Evolutionary conservation across 495 filamentous ascomycete species (phyloP).

Genomic region (Podospora sp.): DNA sequence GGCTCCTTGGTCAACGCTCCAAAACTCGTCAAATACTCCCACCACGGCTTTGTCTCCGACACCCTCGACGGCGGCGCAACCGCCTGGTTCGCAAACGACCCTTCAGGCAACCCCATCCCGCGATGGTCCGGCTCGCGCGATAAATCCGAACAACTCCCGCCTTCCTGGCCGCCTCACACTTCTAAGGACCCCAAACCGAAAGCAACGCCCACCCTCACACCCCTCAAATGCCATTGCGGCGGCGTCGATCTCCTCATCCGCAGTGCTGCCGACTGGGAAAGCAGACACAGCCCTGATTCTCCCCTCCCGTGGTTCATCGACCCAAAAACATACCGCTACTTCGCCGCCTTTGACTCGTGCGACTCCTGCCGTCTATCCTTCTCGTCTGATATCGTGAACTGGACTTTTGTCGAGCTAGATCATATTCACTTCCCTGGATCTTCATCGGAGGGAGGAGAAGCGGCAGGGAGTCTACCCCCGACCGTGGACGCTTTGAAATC

Average conservation of each 20-base stretch:
- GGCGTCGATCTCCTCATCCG: not conserved
- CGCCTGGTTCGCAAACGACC: not conserved
- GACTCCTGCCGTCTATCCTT: not conserved
- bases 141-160: not conserved
- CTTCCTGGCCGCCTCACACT: not conserved
- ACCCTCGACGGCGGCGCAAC: slow-evolving; percentile 6
- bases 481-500: not conserved
- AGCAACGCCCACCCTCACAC: not conserved
- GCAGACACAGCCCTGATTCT: not conserved
- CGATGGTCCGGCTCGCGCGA: not conserved
- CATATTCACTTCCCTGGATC: not conserved
- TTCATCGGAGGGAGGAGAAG: not conserved
- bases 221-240: slow-evolving; percentile 1
- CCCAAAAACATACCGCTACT: not conserved
- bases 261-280: not conserved
- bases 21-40: not conserved
- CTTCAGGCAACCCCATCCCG: not conserved
- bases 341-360: not conserved
- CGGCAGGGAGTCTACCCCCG: not conserved
- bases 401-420: slow-evolving; percentile 6
- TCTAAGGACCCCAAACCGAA: not conserved
- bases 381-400: not conserved
- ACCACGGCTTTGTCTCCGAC: not conserved
- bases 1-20: not conserved
- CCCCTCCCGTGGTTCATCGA: slow-evolving; percentile 5